A percentile compares a stretch with the other conserved stretches of the same genome.
Evolutionary conservation across 306 rosid genomes (phyloP).

Genomic region (Cucumis cinereus): DNA sequence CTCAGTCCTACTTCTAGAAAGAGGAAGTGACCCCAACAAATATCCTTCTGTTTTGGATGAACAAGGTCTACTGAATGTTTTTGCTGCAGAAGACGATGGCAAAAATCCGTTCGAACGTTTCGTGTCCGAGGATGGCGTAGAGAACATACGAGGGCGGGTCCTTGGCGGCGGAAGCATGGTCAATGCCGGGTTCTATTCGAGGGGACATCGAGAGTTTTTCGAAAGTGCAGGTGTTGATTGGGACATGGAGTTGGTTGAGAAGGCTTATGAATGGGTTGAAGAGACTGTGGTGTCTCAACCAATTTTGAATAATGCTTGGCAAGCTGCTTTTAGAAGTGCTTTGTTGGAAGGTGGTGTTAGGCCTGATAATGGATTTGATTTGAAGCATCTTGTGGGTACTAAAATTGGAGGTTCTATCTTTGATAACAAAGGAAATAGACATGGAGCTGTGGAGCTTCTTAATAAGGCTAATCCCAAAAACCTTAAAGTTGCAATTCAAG

Average conservation of each 20-base stretch:
- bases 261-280: slow-evolving; percentile 17
- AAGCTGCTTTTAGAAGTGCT: neutral
- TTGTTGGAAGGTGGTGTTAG: slow-evolving; percentile 6
- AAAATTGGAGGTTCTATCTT: no score
- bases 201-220: slow-evolving; percentile 3
- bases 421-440: no score
- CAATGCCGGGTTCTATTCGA: slow-evolving; percentile 5
- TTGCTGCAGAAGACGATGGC: neutral
- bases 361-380: slow-evolving; percentile 10
- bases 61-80: neutral
- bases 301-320: neutral
- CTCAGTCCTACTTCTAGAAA: neutral
- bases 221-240: neutral
- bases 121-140: slow-evolving; percentile 14
- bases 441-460: no score
- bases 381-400: neutral
- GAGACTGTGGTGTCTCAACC: neutral
- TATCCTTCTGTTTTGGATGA: neutral
- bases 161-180: slow-evolving; percentile 19
- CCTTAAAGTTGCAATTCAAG: no score
- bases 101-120: neutral
- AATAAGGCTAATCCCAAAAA: no score
- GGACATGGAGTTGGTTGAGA: slow-evolving; percentile 10
- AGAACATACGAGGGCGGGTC: slow-evolving; percentile 10
- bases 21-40: neutral